These are phyloP conservation scores for Bullera alba DNA, from an alignment of 768 basidiomycete species.

Conservation along the genomic window DNA sequence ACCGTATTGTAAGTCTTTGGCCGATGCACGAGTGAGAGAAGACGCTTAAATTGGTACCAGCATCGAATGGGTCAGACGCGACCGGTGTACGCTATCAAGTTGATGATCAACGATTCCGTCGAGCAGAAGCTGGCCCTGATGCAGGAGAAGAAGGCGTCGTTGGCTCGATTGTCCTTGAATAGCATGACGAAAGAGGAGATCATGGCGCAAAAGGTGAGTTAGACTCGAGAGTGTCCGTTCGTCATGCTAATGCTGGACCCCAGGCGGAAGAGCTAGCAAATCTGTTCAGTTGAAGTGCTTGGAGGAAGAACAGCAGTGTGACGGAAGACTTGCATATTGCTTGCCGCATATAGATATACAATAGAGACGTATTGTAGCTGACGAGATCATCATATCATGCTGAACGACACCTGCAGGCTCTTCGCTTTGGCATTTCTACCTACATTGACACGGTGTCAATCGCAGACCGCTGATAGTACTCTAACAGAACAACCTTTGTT, in stretches of 20 bases:
- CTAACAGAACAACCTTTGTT: too few species aligned
- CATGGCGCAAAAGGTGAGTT: conserved; percentile 65
- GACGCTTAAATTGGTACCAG: conserved; percentile 51
- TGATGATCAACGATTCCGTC: conserved; percentile 90
- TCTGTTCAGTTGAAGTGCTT: conserved; percentile 31
- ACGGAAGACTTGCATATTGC: too few species aligned
- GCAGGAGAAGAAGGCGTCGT: conserved; percentile 85
- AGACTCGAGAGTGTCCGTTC: neutral
- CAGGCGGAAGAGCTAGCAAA: conserved; percentile 33
- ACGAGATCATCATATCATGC: too few species aligned
- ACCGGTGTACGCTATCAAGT: conserved; percentile 82
- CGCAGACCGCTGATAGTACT: too few species aligned
- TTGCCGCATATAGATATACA: too few species aligned
- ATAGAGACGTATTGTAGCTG: too few species aligned
- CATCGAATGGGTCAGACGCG: conserved; percentile 93
- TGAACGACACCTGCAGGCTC: too few species aligned
- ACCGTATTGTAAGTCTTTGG: conserved; percentile 70
- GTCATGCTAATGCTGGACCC: neutral
- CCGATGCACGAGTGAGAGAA: neutral
- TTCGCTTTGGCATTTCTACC: too few species aligned
- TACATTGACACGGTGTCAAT: too few species aligned
- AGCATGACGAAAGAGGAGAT: conserved; percentile 82
- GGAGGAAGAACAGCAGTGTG: too few species aligned
- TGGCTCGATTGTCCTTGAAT: conserved; percentile 90
- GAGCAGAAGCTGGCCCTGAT: conserved; percentile 88